Evolutionary conservation across 2,329 filamentous ascomycete species (phyloP).

Genomic region (Pseudogymnoascus sp.): DNA sequence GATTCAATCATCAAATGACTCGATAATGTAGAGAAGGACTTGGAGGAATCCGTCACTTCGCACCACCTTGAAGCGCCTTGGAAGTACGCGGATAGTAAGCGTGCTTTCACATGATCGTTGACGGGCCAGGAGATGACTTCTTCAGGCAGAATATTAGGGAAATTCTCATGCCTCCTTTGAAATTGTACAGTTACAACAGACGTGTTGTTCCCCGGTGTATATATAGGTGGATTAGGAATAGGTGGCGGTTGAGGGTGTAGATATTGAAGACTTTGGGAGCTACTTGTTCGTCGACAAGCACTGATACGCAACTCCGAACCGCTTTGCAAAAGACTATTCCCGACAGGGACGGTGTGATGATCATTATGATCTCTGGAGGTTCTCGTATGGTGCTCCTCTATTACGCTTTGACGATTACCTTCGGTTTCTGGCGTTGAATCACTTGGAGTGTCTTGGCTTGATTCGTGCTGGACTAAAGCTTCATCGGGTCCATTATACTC

Average conservation of each 20-base stretch:
- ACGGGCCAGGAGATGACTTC: not conserved
- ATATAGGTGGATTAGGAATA: not conserved
- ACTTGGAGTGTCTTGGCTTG: not conserved
- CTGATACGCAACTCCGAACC: not conserved
- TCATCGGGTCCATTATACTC: not conserved
- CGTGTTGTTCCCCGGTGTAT: not conserved
- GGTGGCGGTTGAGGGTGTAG: not conserved
- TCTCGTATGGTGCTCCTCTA: not conserved
- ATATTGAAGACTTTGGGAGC: not conserved
- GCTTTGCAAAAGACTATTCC: not conserved
- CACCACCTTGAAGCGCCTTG: not conserved
- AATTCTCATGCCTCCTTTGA: not conserved
- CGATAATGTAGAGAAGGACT: not conserved
- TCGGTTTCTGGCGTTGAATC: not conserved
- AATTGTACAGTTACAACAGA: not conserved
- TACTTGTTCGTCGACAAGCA: not conserved
- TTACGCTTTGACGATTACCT: no score
- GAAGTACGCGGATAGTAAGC: not conserved
- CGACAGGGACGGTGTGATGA: not conserved
- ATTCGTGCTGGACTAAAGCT: not conserved
- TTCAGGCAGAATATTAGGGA: not conserved
- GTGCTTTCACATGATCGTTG: not conserved
- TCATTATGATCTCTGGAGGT: not conserved
- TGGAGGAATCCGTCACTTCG: not conserved
- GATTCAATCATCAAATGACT: not conserved